Conservation (phyloP, 169 alveolate species). For the Theileria orientalis region DNA sequence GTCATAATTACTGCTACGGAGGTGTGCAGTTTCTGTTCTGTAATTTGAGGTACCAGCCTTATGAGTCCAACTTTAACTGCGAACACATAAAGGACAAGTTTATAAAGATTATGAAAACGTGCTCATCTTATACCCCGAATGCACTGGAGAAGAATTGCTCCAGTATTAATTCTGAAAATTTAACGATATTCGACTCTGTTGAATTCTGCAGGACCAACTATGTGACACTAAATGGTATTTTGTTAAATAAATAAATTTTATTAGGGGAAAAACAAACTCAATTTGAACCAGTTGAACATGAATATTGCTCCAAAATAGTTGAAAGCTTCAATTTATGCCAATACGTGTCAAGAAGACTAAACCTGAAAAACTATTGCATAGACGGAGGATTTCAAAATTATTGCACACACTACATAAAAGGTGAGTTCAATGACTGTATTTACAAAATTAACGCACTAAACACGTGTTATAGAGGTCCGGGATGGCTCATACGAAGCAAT, state of each 20-base stretch:
- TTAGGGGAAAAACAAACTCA: conserved; percentile 32
- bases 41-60: conserved; percentile 38
- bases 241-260: neutral
- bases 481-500: conserved; percentile 35
- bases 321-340: conserved; percentile 61
- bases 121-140: conserved; percentile 4
- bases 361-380: conserved; percentile 44
- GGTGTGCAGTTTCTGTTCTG: conserved; percentile 45
- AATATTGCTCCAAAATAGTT: conserved; percentile 43
- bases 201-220: conserved; percentile 51
- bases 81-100: conserved; percentile 62
- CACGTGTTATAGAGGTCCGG: conserved; percentile 26
- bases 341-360: conserved; percentile 29
- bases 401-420: conserved; percentile 40
- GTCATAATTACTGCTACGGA: conserved; percentile 48
- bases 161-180: conserved; percentile 43
- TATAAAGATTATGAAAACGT: conserved; percentile 27
- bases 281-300: conserved; percentile 55
- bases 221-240: conserved; percentile 21
- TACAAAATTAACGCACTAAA: neutral
- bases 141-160: conserved; percentile 42
- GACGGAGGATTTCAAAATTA: conserved; percentile 65
- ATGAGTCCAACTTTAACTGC: conserved; percentile 37
- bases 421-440: conserved; percentile 14
- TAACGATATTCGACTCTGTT: conserved; percentile 50